phyloP scores from a whole-genome alignment of 176 grass and related monocot genomes.

The Alopecurus myosuroides region DNA sequence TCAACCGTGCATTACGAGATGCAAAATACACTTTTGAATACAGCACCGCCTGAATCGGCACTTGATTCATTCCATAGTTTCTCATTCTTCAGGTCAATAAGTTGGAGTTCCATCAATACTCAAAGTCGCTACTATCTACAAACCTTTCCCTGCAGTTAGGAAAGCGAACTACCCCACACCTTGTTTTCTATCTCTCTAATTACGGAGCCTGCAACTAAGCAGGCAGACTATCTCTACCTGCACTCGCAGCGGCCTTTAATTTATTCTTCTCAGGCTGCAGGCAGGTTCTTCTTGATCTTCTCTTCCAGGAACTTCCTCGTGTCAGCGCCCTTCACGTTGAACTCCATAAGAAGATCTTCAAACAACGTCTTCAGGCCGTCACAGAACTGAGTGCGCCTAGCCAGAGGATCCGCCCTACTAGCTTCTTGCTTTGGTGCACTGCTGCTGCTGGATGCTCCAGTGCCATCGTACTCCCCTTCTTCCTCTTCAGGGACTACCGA shows the following conservation, averaged over 20 bases:
- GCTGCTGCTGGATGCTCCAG: conserved; percentile 4
- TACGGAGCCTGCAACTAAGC: background rate
- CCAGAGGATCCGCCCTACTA: background rate
- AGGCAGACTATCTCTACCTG: conserved; percentile 1
- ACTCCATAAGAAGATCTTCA: conserved; percentile 89
- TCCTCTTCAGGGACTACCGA: conserved; percentile 51
- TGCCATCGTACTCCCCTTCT: background rate
- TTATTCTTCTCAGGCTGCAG: conserved; percentile 19
- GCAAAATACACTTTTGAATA: background rate
- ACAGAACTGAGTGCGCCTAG: conserved; percentile 5
- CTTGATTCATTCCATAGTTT: background rate
- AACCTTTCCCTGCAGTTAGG: conserved; percentile 18
- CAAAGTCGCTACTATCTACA: conserved; percentile 27
- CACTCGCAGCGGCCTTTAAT: background rate
- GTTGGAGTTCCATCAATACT: conserved; percentile 7
- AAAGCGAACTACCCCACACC: background rate
- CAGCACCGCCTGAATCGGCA: background rate
- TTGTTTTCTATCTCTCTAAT: background rate
- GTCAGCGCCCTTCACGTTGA: conserved; percentile 82
- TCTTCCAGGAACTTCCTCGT: conserved; percentile 54
- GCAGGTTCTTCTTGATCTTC: conserved; percentile 44
- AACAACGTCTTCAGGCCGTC: conserved; percentile 27
- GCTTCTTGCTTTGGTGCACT: background rate
- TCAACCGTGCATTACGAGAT: background rate
- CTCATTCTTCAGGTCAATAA: background rate